phyloP scores from a whole-genome alignment of 768 basidiomycete species.

The Galerina sulciceps region DNA sequence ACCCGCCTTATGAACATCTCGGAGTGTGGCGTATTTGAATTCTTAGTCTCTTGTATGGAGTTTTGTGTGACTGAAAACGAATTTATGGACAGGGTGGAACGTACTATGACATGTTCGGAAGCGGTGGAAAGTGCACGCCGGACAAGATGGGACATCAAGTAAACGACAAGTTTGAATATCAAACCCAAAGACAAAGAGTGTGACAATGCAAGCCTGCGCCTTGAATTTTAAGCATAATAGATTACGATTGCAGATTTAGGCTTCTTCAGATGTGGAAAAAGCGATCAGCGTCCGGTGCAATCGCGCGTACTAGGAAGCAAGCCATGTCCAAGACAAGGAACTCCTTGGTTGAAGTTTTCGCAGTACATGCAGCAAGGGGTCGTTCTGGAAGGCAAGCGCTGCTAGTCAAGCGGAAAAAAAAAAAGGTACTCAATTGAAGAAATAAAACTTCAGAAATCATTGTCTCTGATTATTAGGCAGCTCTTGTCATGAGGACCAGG shows the following conservation, averaged over 20 bases:
- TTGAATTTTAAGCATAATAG: slow-evolving; percentile 14
- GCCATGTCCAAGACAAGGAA: background rate
- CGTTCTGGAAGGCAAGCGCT: slow-evolving; percentile 3
- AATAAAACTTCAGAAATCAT: slow-evolving; percentile 1
- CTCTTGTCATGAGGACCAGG: slow-evolving; percentile 12
- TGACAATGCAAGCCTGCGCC: slow-evolving; percentile 14
- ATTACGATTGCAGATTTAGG: slow-evolving; percentile 11
- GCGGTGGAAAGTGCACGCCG: slow-evolving; percentile 9
- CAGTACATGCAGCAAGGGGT: background rate
- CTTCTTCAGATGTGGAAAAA: slow-evolving; percentile 10
- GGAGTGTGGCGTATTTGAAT: slow-evolving; percentile 18
- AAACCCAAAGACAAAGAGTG: slow-evolving; percentile 16
- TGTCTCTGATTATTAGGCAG: slow-evolving; percentile 8
- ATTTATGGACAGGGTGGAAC: slow-evolving; percentile 18
- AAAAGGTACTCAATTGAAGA: slow-evolving; percentile 4
- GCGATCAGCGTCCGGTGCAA: slow-evolving; percentile 25
- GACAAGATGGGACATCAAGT: slow-evolving; percentile 20
- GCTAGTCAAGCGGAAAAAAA: background rate
- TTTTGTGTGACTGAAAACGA: slow-evolving; percentile 22
- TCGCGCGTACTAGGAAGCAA: slow-evolving; percentile 18
- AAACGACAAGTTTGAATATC: slow-evolving; percentile 24
- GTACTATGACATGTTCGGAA: slow-evolving; percentile 21
- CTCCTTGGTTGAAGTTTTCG: slow-evolving; percentile 6
- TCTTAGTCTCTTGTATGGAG: slow-evolving; percentile 17
- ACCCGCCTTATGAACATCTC: slow-evolving; percentile 25